Conservation (phyloP, 495 filamentous ascomycete species). For the Sphaerosporella brunnea region DNA sequence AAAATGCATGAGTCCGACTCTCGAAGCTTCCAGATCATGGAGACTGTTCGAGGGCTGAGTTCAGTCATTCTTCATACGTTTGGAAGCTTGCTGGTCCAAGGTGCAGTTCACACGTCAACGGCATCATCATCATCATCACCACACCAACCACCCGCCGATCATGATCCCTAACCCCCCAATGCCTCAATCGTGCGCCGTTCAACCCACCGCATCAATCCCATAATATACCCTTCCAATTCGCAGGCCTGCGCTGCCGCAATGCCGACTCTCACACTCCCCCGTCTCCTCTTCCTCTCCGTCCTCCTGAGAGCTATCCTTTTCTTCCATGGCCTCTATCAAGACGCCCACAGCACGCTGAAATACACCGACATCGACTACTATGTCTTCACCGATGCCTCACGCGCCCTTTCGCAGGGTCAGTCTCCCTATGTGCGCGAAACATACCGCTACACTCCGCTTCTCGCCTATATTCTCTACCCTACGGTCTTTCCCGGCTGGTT, state of each 20-base stretch:
- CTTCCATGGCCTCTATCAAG: constrained; percentile 78
- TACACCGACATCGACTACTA: constrained; percentile 99
- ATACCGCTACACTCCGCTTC: constrained; percentile 86
- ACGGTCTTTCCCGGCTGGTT: constrained; percentile 55
- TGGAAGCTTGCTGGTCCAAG: too few relatives aligned
- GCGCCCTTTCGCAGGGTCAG: constrained; percentile 38
- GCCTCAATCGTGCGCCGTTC: too few relatives aligned
- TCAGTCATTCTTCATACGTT: too few relatives aligned
- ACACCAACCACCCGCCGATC: too few relatives aligned
- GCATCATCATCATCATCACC: too few relatives aligned
- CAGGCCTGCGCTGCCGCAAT: neutral
- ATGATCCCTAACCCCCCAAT: too few relatives aligned
- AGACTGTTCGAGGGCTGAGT: too few relatives aligned
- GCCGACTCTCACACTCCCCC: constrained; percentile 26
- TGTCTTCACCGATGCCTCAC: constrained; percentile 94
- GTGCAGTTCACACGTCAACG: too few relatives aligned
- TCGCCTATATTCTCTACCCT: constrained; percentile 77
- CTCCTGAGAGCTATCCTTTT: constrained; percentile 52
- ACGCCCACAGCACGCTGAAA: constrained; percentile 73
- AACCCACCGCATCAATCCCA: neutral
- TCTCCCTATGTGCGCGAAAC: constrained; percentile 81
- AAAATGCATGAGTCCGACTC: too few relatives aligned
- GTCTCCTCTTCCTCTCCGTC: constrained; percentile 50
- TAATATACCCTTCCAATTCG: neutral
- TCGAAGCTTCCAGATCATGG: too few relatives aligned